Conservation (phyloP, 106 monocot genomes). For the Allium fistulosum region DNA sequence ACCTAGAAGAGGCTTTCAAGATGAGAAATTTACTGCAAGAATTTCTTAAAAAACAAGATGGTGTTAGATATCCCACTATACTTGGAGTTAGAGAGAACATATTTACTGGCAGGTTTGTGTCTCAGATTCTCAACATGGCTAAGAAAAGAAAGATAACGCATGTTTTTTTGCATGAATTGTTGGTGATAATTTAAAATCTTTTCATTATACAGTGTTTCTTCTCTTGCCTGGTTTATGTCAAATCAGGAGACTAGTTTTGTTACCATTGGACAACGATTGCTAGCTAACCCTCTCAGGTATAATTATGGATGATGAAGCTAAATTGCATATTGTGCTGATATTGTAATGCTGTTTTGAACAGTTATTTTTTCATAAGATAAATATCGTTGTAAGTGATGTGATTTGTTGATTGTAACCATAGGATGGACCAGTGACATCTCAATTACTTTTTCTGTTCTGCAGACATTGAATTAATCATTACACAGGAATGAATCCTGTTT, state of each 20-base stretch:
- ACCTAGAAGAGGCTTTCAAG: slow-evolving; percentile 93
- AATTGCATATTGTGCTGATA: no score
- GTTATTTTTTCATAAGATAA: no score
- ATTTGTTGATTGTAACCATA: no score
- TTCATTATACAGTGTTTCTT: slow-evolving; percentile 71
- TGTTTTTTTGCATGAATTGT: background rate
- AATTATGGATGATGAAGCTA: no score
- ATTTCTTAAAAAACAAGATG: slow-evolving; percentile 78
- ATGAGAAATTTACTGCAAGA: slow-evolving; percentile 97
- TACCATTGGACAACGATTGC: slow-evolving; percentile 81
- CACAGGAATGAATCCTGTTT: no score
- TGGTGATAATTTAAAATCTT: slow-evolving; percentile 5
- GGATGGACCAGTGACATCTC: no score
- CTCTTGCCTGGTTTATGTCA: slow-evolving; percentile 99
- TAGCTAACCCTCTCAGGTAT: slow-evolving; percentile 84
- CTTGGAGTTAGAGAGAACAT: slow-evolving; percentile 96
- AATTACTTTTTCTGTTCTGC: no score
- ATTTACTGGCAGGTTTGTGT: slow-evolving; percentile 83
- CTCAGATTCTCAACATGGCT: background rate
- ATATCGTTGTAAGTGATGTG: no score
- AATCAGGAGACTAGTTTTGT: slow-evolving; percentile 97
- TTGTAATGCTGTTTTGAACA: no score
- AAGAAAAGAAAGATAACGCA: background rate
- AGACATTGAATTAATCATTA: no score
- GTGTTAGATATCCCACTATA: slow-evolving; percentile 65